Evolutionary conservation across 2,329 filamentous ascomycete species (phyloP).

Genomic region (Diplodia intermedia): DNA sequence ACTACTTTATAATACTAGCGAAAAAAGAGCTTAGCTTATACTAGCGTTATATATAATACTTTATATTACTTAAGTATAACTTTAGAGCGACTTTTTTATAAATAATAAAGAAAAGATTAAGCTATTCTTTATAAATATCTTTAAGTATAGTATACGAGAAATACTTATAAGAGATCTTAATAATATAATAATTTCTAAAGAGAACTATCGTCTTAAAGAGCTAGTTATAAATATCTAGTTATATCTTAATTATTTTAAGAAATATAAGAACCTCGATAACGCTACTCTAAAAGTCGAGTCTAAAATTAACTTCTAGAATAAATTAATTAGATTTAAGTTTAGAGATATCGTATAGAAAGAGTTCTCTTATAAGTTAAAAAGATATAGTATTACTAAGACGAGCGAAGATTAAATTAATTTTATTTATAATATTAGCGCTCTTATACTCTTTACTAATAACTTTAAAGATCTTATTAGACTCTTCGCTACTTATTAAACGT

Average conservation of each 20-base stretch:
- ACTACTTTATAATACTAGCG: not conserved
- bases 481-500: no score
- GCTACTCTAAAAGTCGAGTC: not conserved
- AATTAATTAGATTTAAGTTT: not conserved
- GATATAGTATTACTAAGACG: not conserved
- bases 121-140: not conserved
- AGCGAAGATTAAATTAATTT: not conserved
- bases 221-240: not conserved
- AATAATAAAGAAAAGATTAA: not conserved
- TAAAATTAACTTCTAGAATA: not conserved
- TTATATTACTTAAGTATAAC: not conserved
- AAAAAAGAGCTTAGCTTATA: not conserved
- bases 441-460: not conserved
- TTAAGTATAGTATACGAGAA: not conserved
- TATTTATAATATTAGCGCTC: not conserved
- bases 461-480: not conserved
- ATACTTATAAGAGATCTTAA: not conserved
- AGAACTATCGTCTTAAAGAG: not conserved
- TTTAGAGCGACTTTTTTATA: not conserved
- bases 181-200: not conserved
- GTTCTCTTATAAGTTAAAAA: not conserved
- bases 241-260: not conserved
- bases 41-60: not conserved
- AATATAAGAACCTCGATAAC: not conserved
- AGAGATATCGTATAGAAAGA: not conserved